These are phyloP conservation scores for Dipteronia sinensis DNA, from an alignment of 345 rosid species.

Conservation along the genomic window DNA sequence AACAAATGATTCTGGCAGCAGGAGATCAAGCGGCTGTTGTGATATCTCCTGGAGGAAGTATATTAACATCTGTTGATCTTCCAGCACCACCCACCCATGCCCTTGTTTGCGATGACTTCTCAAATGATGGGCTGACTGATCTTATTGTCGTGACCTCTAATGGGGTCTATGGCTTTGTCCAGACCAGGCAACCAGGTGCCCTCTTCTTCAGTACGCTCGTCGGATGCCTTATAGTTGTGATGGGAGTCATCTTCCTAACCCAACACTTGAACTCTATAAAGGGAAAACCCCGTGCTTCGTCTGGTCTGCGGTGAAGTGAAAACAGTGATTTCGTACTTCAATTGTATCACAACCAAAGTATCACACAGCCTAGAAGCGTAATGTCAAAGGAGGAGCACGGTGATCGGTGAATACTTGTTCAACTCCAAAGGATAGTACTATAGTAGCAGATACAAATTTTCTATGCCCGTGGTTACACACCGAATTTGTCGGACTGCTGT, in stretches of 20 bases:
- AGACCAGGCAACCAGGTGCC: slow-evolving; percentile 97
- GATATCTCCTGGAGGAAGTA: slow-evolving; percentile 88
- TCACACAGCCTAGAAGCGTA: not conserved
- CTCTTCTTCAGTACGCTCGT: slow-evolving; percentile 97
- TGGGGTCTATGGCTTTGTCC: slow-evolving; percentile 90
- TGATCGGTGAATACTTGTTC: not conserved
- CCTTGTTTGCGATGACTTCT: slow-evolving; percentile 81
- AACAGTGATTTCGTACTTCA: not conserved
- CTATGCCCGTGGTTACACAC: not conserved
- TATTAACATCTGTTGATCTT: slow-evolving; percentile 68
- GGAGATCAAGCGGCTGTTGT: slow-evolving; percentile 89
- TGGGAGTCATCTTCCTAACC: slow-evolving; percentile 88
- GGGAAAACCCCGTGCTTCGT: slow-evolving; percentile 75
- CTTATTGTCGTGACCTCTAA: slow-evolving; percentile 84
- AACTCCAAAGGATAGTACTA: slow-evolving; percentile 3
- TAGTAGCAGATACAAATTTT: not conserved
- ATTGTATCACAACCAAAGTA: not conserved
- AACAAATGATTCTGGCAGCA: slow-evolving; percentile 88
- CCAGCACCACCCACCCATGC: slow-evolving; percentile 90
- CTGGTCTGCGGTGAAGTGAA: slow-evolving; percentile 48
- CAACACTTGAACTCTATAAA: slow-evolving; percentile 82
- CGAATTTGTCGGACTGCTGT: not conserved
- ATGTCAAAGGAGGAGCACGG: slow-evolving; percentile 1
- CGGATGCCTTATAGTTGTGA: slow-evolving; percentile 86
- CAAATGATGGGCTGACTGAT: slow-evolving; percentile 88